These are phyloP conservation scores for Dovyalis caffra DNA, from an alignment of 345 rosid genomes.

Conservation along the genomic window DNA sequence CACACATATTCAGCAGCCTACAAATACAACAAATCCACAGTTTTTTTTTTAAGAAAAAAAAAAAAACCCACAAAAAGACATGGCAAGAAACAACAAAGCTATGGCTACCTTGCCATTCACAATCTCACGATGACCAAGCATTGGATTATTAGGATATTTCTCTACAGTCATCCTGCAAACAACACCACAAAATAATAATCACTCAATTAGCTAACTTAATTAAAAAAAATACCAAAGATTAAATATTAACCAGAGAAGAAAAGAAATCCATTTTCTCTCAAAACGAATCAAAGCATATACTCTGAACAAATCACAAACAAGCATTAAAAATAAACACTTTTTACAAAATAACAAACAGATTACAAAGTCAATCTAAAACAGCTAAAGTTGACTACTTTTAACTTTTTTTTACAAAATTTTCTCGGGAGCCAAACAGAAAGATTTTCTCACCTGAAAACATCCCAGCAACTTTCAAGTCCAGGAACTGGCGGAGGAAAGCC, in stretches of 20 bases:
- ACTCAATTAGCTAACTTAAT: not conserved
- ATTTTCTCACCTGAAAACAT: conserved; percentile 70
- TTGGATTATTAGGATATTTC: conserved; percentile 63
- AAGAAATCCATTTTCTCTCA: not conserved
- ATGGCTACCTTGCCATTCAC: conserved; percentile 65
- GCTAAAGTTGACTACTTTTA: not conserved
- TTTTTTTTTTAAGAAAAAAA: not conserved
- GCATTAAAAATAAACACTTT: not conserved
- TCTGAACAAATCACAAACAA: not conserved
- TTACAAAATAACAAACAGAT: not conserved
- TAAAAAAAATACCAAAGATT: not conserved
- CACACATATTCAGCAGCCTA: conserved; percentile 88
- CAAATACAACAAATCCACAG: conserved; percentile 9
- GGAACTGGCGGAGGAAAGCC: conserved; percentile 77
- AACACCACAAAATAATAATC: conserved; percentile 1
- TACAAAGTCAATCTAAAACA: not conserved
- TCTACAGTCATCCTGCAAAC: conserved; percentile 66
- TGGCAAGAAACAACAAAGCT: not conserved
- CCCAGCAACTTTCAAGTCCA: conserved; percentile 92
- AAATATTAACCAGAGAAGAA: not conserved
- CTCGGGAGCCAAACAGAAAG: conserved; percentile 13
- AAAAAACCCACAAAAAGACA: not conserved
- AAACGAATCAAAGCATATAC: not conserved
- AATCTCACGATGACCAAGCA: conserved; percentile 89
- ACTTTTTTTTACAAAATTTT: not conserved